These are phyloP conservation scores for Mucor plumbeus DNA, from an alignment of 371 early-diverging fungal species.

Conservation along the genomic window DNA sequence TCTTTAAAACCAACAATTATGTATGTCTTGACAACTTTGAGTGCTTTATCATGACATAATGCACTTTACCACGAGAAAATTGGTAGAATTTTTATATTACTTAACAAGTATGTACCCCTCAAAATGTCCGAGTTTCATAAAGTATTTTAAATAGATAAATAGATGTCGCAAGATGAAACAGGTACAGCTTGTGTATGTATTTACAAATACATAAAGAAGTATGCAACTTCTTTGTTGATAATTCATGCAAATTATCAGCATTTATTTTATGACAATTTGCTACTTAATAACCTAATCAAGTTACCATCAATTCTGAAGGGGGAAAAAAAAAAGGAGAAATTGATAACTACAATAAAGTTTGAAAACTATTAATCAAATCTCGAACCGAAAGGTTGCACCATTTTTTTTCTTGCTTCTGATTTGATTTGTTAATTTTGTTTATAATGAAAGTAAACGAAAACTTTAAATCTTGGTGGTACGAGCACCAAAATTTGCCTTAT, in stretches of 20 bases:
- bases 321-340: background rate
- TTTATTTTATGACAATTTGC: background rate
- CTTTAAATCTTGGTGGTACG: background rate
- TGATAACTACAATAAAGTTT: background rate
- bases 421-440: background rate
- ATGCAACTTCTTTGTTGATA: background rate
- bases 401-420: background rate
- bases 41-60: background rate
- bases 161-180: background rate
- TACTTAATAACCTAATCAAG: background rate
- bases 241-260: background rate
- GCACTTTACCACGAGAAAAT: background rate
- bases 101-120: background rate
- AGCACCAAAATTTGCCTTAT: background rate
- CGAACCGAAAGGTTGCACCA: background rate
- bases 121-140: background rate
- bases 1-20: background rate
- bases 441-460: background rate
- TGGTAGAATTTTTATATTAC: background rate
- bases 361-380: background rate
- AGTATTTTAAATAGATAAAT: background rate
- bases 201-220: background rate
- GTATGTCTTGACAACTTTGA: constrained; percentile 4
- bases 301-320: background rate
- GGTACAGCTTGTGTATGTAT: background rate